Evolutionary conservation across 352 stramenopile genomes (phyloP), one percentile per base, ranked within the genome.

Genomic region (Globisporangium middletonii): DNA sequence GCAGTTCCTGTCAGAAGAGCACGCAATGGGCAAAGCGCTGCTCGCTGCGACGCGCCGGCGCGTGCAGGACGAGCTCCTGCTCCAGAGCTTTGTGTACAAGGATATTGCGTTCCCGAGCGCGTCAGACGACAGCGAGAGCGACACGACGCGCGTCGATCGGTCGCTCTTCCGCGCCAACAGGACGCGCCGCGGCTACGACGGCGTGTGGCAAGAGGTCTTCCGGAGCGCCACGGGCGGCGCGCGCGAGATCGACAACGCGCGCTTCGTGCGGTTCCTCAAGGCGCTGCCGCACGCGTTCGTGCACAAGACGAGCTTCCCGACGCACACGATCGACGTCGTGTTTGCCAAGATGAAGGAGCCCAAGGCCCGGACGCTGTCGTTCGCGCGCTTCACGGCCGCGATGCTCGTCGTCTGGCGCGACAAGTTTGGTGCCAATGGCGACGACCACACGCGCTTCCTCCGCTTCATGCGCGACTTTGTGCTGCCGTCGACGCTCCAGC

Each of bases 331-430:
- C 0, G 81, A 91, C 44, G 48, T 88, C 15, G 76, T 88, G 18
- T 91, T 91, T 41, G 64, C 73, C 3, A 88, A 89, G 50, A 85
- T 89, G 75, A 88, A 89, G 42, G 79, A 91, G 9, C 81, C 79
- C 0, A 87, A 87, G 52, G 67, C 79, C 8, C 68, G 80, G 23
- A 73, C 72, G 0, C 85, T 91, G 12, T 71, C 74, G 8, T 89
- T 88, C 23, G 47, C 55, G 0, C 70, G 74, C 43, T 91, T 89
- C 54, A 89, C 75, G 64, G 82, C 75, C 35, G 69, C 77, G 0
- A 84, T 89, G 57, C 28, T 72, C 3, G 72, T 86, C 69, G 56
- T 91, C 23, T 69, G 77, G 54, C 77, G 77, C 42, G 72, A 85
- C 19, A 84, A 77, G n/a, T 89, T 90, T 55, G 45, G 28, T 18